Base-by-base conservation (phyloP, 2,329 filamentous ascomycete species). In the Xylariaceae sp. region DNA sequence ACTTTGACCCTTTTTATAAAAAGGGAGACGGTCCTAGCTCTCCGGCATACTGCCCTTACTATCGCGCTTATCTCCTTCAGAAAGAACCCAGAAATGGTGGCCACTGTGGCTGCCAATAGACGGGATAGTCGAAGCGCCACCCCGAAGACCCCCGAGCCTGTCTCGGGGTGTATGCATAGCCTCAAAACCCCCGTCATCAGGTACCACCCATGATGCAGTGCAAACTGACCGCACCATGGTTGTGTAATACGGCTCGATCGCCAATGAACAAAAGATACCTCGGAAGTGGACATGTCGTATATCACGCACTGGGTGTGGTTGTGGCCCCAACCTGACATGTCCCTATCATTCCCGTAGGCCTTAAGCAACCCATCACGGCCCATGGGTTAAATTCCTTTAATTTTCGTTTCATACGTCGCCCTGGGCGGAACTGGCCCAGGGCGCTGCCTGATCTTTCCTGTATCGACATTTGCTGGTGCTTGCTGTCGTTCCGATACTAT, bases 41-140 rank as follows among this genome's bases (percentile, higher is more conserved):
- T 63, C 65, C 37, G 67, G 71, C 68, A 72, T 68, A 55, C 65
- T 63, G 71, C 72, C 61, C 75, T 77, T 77, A 78, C 75, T 80
- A 80, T 79, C 77, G 74, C 77, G 76, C 75, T 78, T 80, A 66
- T 79, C 77, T 75, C 76, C 75, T 79, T 79, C 76, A 78, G 76
- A 78, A 76, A 76, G 71, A 71, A 72, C 66, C 72, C 72, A 70
- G 68, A 60, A 47, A 62, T 65, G 64, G 63, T 62, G 64, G 64
- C 62, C 65, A 64, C 54, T 48, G 59, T 64, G 51, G 56, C 56
- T 29, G 37, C 9, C n/a, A 27, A 27, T 19, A 3, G 27, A 37
- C 52, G 45, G 30, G 30, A 44, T 32, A 29, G 32, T 27, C 32
- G 27, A 26, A 50, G 31, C 29, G 11, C 35, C 26, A 27, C 42